These are phyloP conservation scores for Leersia perrieri DNA, from an alignment of 176 grass and related monocot genomes.

Conservation along the genomic window DNA sequence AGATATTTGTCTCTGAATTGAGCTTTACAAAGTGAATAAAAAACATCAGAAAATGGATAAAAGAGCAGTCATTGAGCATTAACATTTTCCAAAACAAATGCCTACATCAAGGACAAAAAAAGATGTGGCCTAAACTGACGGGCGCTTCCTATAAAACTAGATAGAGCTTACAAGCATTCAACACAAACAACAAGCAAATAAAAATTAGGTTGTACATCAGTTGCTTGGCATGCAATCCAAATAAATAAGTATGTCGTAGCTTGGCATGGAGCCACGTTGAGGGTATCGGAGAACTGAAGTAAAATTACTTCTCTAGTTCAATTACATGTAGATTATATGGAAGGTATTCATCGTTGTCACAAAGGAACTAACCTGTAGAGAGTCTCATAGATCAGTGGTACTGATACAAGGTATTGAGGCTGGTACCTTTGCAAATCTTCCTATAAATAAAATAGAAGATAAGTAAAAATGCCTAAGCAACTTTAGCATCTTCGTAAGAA, in stretches of 20 bases:
- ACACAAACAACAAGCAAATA: not conserved
- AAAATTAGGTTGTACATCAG: not conserved
- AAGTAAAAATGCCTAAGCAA: constrained; percentile 49
- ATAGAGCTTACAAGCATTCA: not conserved
- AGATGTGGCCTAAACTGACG: not conserved
- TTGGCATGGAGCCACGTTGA: not conserved
- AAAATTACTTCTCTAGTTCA: not conserved
- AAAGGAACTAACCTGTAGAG: constrained; percentile 73
- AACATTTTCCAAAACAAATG: not conserved
- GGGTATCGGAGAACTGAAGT: too few relatives aligned
- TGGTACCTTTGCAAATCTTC: constrained; percentile 89
- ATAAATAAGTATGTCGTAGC: too few relatives aligned
- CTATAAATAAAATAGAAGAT: constrained; percentile 67
- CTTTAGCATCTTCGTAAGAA: constrained; percentile 35
- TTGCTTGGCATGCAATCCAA: not conserved
- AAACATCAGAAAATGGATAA: constrained; percentile 26
- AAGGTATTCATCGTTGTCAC: constrained; percentile 10
- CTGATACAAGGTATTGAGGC: constrained; percentile 83
- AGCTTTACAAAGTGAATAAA: constrained; percentile 56
- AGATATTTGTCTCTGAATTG: constrained; percentile 87
- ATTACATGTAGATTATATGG: not conserved
- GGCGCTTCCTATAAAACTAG: not conserved
- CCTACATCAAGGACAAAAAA: not conserved
- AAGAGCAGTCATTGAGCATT: not conserved
- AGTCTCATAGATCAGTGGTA: constrained; percentile 93